These are phyloP conservation scores for Atkinsonella hypoxylon DNA, from an alignment of 2,329 filamentous ascomycete genomes.

Conservation along the genomic window DNA sequence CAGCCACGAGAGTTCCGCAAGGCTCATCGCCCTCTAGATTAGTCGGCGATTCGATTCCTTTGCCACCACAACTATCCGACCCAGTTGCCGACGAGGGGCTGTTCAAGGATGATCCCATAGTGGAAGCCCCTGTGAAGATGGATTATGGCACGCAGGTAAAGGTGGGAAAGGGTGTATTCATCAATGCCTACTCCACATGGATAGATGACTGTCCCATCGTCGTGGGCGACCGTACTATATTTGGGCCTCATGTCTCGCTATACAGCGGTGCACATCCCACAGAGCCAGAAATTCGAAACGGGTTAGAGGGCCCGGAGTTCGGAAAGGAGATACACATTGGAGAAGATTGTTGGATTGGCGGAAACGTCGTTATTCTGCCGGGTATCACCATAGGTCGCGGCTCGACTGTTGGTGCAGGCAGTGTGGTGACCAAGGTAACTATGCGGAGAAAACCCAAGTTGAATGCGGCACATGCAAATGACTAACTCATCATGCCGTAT, in stretches of 20 bases:
- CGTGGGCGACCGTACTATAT: slow-evolving; percentile 64
- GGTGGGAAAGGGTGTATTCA: slow-evolving; percentile 53
- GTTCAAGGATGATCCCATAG: slow-evolving; percentile 8
- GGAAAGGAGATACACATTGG: slow-evolving; percentile 65
- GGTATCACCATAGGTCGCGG: slow-evolving; percentile 71
- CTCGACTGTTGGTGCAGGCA: slow-evolving; percentile 64
- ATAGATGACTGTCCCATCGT: slow-evolving; percentile 65
- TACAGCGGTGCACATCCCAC: slow-evolving; percentile 67
- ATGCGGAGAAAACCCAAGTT: slow-evolving; percentile 43
- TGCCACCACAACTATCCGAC: slow-evolving; percentile 4
- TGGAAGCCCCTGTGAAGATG: slow-evolving; percentile 11
- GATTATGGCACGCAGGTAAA: slow-evolving; percentile 22
- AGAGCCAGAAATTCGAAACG: slow-evolving; percentile 62
- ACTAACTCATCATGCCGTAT: slow-evolving; percentile 13
- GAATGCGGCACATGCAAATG: slow-evolving; percentile 43
- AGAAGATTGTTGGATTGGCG: slow-evolving; percentile 72
- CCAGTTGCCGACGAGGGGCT: slow-evolving; percentile 5
- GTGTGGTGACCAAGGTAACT: slow-evolving; percentile 70
- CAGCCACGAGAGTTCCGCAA: neutral
- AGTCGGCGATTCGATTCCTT: slow-evolving; percentile 3
- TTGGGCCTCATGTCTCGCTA: slow-evolving; percentile 69
- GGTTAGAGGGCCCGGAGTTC: slow-evolving; percentile 60
- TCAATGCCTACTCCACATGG: slow-evolving; percentile 64
- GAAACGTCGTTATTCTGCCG: slow-evolving; percentile 57
- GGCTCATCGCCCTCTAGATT: neutral